Evolutionary conservation across 2,329 filamentous ascomycete genomes (phyloP), one percentile per base, ranked within the genome.

Genomic region (Saccharata proteae): DNA sequence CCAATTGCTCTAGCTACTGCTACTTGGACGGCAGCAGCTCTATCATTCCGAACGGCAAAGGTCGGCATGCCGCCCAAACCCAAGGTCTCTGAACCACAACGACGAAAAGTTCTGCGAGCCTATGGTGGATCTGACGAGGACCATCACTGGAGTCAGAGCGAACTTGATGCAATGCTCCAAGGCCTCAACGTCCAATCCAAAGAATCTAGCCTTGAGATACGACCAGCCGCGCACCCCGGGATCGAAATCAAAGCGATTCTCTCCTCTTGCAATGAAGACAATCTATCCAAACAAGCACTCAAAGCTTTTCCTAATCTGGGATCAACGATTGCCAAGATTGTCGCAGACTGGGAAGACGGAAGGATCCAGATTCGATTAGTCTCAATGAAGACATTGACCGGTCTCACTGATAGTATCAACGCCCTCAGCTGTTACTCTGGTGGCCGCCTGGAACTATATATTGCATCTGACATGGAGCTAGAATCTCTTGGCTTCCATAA

Each of bases 21-120:
- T 4, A 71, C 67, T 6, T 71, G 68, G 68, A 65, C 55, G 10
- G 58, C 63, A 10, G 67, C 64, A 8, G 42, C 71, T 12, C 49
- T 69, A 4, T 62, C 63, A 1, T 48, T 69, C 16, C 51, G 54
- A 30, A 62, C 56, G 8, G 63, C 64, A 2, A 65, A 65, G 22
- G 55, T 70, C 38, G 57, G 61, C 10, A 57, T 62, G 45, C 62
- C 63, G 1, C 47, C 40, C 25, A 47, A 16, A 9, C 10, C 19
- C 29, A 14, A 27, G 37, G 14, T 22, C 26, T 5, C 31, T 38
- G 16, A 36, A 38, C 5, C 34, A n/a, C n/a, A n/a, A n/a, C n/a
- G n/a, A n/a, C n/a, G n/a, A n/a, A n/a, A n/a, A n/a, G n/a, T n/a
- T 4, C 65, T 57, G 34, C 58, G 62, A 38, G 59, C 61, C 5